These are phyloP conservation scores for Backusella mclennaniae DNA, from an alignment of 192 early-diverging fungal genomes.

Conservation along the genomic window DNA sequence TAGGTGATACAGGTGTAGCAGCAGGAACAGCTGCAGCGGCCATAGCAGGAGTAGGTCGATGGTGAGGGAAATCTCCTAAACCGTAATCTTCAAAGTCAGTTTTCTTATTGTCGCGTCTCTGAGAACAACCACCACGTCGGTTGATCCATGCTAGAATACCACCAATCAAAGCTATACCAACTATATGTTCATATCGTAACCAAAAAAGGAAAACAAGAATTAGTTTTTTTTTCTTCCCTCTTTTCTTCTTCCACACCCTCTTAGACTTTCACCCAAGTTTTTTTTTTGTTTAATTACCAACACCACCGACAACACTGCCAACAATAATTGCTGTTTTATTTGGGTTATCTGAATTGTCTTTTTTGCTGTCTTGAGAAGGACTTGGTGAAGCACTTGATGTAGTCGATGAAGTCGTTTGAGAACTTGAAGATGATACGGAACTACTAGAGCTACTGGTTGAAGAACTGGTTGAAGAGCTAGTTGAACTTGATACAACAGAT, in stretches of 20 bases:
- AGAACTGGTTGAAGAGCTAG: background rate
- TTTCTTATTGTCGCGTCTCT: constrained; percentile 16
- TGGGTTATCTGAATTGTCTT: background rate
- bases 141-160: constrained; percentile 33
- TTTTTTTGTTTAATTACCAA: constrained; percentile 11
- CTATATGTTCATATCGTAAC: background rate
- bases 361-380: background rate
- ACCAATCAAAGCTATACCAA: constrained; percentile 35
- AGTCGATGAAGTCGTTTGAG: background rate
- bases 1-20: background rate
- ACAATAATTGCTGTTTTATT: constrained; percentile 15
- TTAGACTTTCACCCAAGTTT: background rate
- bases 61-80: constrained; percentile 26
- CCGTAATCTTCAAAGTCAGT: constrained; percentile 32
- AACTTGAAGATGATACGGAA: background rate
- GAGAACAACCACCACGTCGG: constrained; percentile 31
- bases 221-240: background rate
- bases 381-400: background rate
- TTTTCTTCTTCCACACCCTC: background rate
- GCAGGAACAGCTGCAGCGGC: background rate
- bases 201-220: background rate
- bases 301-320: constrained; percentile 18
- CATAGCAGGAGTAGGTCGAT: constrained; percentile 4
- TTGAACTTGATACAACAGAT: background rate
- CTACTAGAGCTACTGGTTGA: background rate